Evolutionary conservation across 108 stramenopile genomes (phyloP), one percentile per base, ranked within the genome.

Genomic region (Pseudonitzschia delicatissima): DNA sequence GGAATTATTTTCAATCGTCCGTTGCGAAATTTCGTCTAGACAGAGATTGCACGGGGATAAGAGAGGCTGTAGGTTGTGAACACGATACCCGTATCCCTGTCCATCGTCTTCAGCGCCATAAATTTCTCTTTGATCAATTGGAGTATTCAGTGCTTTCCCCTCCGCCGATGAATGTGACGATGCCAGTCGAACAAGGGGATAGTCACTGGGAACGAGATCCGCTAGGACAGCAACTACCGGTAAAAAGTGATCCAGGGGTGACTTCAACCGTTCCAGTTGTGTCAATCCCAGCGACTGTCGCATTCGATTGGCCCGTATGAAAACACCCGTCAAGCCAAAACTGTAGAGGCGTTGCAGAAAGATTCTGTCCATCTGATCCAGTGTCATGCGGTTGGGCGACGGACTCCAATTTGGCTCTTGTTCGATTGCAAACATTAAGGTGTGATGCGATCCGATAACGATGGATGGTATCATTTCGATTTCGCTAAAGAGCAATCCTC

Each of bases 401-500:
- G 21, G 60, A 40, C 26, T 12, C 68, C 68, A 69, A 7, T 28
- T 27, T 36, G 48, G 42, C 35, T 69, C 59, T n/a, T 69, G 58
- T 44, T 69, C 68, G 2, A 69, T 57, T 34, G 68, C 68, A 58
- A 69, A 27, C 23, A 13, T 23, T 26, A 61, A 27, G 5, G 44
- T 59, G 7, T 40, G 21, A 17, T 20, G 36, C 21, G 55, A 34
- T 4, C 55, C 68, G 5, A 69, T 26, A 11, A 47, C 59, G 29
- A 69, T 44, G n/a, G 52, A 57, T 5, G 70, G 70, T 33, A 71
- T 44, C 37, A 35, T 49, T 29, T 50, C 40, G 17, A 51, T 28
- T 51, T 71, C 70, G 57, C 53, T 45, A 23, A 39, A 37, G 26
- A 49, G 49, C 62, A 71, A 61, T 7, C 45, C 52, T 6, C 70